Percentiles rank a stretch among this genome's conserved stretches.
These are phyloP conservation scores for Cutaneotrichosporon cutaneum DNA, from an alignment of 1,284 basidiomycete species.

Conservation along the genomic window DNA sequence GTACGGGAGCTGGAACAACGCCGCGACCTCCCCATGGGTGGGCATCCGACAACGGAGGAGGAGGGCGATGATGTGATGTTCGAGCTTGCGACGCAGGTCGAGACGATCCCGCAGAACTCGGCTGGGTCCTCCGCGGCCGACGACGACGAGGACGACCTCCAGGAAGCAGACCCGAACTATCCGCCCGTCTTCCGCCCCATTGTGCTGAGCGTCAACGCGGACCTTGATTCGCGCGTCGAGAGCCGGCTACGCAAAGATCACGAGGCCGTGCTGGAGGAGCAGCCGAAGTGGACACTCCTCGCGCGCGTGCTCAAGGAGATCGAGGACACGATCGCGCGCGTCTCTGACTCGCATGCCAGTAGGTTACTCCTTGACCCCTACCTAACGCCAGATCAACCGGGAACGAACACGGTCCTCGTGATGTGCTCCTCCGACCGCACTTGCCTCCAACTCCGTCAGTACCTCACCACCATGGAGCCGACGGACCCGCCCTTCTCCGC, in stretches of 20 bases:
- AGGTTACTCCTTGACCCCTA: slow-evolving; percentile 13
- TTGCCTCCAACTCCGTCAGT: slow-evolving; percentile 72
- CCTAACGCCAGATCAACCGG: slow-evolving; percentile 57
- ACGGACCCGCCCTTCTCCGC: slow-evolving; percentile 57
- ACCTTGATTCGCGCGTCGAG: slow-evolving; percentile 36
- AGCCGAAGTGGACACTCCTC: slow-evolving; percentile 90
- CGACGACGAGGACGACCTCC: slow-evolving; percentile 67
- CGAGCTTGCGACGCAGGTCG: slow-evolving; percentile 46
- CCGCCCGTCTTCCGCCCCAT: slow-evolving; percentile 45
- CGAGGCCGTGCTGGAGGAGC: slow-evolving; percentile 84
- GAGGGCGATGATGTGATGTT: slow-evolving; percentile 47
- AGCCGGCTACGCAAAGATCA: slow-evolving; percentile 75
- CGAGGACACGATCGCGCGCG: slow-evolving; percentile 70
- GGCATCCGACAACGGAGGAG: slow-evolving; percentile 26
- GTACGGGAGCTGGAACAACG: slow-evolving; percentile 35
- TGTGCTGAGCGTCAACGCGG: slow-evolving; percentile 34
- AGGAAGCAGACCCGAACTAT: slow-evolving; percentile 39
- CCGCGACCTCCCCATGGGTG: slow-evolving; percentile 20
- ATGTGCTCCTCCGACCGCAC: slow-evolving; percentile 84
- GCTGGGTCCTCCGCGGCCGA: slow-evolving; percentile 21
- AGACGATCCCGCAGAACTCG: slow-evolving; percentile 30
- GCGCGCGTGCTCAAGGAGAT: slow-evolving; percentile 85
- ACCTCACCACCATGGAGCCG: slow-evolving; percentile 66
- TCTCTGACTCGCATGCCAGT: slow-evolving; percentile 43
- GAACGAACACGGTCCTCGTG: slow-evolving; percentile 75